These are phyloP conservation scores for Gossypium arboreum DNA, from an alignment of 345 rosid genomes.

Conservation along the genomic window DNA sequence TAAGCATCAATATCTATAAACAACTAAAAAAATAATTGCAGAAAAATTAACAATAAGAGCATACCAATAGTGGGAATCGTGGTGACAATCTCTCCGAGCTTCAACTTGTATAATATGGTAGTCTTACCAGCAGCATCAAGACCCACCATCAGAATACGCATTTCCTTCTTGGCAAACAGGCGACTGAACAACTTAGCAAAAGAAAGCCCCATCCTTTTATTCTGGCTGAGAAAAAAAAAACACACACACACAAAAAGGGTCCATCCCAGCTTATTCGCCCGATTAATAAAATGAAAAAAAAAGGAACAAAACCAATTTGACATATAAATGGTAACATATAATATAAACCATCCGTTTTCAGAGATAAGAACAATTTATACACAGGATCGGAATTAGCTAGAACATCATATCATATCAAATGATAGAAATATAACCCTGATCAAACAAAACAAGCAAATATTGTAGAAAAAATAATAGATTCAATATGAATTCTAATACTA, in stretches of 20 bases:
- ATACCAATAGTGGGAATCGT: slow-evolving; percentile 74
- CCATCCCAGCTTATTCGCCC: neutral
- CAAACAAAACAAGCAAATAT: slow-evolving; percentile 4
- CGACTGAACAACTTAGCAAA: slow-evolving; percentile 62
- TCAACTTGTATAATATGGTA: slow-evolving; percentile 65
- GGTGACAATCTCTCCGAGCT: slow-evolving; percentile 71
- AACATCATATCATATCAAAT: neutral
- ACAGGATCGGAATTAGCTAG: neutral
- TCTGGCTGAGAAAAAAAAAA: slow-evolving; percentile 1
- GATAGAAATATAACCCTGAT: neutral
- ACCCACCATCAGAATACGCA: slow-evolving; percentile 79
- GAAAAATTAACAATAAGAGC: neutral
- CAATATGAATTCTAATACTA: neutral
- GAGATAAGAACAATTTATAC: neutral
- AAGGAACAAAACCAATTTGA: neutral
- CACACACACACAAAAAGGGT: neutral
- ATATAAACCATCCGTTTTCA: neutral
- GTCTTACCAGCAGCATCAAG: slow-evolving; percentile 88
- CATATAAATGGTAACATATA: neutral
- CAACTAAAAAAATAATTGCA: neutral
- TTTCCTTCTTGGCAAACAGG: slow-evolving; percentile 70
- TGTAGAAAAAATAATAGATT: neutral
- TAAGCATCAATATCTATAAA: neutral
- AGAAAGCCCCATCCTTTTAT: slow-evolving; percentile 55
- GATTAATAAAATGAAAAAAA: neutral